Evolutionary conservation across 2,329 filamentous ascomycete species (phyloP).

Genomic region (Botrytis pseudocinerea): DNA sequence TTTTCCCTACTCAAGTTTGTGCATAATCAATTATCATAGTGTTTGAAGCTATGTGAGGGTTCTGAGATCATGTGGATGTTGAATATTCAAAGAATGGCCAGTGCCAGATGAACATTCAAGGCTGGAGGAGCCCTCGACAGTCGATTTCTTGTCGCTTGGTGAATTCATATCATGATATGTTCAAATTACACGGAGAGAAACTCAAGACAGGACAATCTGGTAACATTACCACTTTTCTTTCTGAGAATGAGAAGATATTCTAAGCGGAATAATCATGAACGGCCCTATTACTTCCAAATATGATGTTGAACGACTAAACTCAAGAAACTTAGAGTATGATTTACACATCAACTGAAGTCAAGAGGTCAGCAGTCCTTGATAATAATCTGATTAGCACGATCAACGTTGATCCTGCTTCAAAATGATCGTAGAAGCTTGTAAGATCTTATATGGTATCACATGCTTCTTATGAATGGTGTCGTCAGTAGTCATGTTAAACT

Average conservation of each 20-base stretch:
- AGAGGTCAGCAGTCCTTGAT: conserved; percentile 37
- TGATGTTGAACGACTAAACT: conserved; percentile 42
- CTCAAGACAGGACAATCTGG: conserved; percentile 24
- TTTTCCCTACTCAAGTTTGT: neutral
- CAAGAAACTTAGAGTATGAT: conserved; percentile 34
- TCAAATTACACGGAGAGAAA: conserved; percentile 22
- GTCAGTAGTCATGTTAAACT: conserved; percentile 46
- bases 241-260: conserved; percentile 55
- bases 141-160: no score
- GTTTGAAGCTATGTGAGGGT: neutral
- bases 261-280: conserved; percentile 61
- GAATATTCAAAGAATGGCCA: neutral
- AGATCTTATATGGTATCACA: conserved; percentile 43
- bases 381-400: conserved; percentile 36
- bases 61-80: neutral
- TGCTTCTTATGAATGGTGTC: conserved; percentile 48
- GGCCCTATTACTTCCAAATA: conserved; percentile 59
- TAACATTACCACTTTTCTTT: conserved; percentile 55
- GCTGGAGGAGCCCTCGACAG: no score
- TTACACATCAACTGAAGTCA: conserved; percentile 27
- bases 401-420: conserved; percentile 29
- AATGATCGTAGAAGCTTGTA: conserved; percentile 42
- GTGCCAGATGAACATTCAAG: neutral
- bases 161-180: no score
- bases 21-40: neutral